A percentile compares a stretch with the other conserved stretches of the same genome.
Conservation (phyloP, 345 rosid genomes). For the Hirschfeldia incana region DNA sequence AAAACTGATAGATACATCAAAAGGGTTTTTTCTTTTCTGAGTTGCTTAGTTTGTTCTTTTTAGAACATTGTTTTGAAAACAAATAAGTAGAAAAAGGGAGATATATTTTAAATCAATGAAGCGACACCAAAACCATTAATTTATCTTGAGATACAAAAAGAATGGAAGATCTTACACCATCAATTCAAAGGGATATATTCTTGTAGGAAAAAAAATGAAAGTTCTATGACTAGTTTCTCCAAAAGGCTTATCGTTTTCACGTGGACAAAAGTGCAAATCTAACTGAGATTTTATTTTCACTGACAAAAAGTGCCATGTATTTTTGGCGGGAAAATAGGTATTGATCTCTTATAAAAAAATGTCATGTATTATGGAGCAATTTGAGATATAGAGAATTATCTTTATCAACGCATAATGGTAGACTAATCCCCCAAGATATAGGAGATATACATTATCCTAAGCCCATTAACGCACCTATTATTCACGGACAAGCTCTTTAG, state of each 20-base stretch:
- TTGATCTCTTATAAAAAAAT: neutral
- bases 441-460: too few relatives aligned
- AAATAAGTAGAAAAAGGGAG: constrained; percentile 4
- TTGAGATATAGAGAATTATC: neutral
- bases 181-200: constrained; percentile 9
- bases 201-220: neutral
- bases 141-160: constrained; percentile 16
- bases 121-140: neutral
- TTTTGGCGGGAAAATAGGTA: constrained; percentile 9
- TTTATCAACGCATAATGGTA: too few relatives aligned
- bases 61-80: neutral
- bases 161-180: constrained; percentile 25
- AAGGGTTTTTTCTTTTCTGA: neutral
- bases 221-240: neutral
- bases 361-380: neutral
- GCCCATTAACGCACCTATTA: too few relatives aligned
- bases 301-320: neutral
- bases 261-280: constrained; percentile 4
- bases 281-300: neutral
- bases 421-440: too few relatives aligned
- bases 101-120: neutral
- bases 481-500: too few relatives aligned
- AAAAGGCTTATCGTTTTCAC: constrained; percentile 12
- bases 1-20: constrained; percentile 12
- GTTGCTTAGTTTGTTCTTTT: neutral